Evolutionary conservation across 345 rosid genomes (phyloP).

Genomic region (Leavenworthia alabamica): DNA sequence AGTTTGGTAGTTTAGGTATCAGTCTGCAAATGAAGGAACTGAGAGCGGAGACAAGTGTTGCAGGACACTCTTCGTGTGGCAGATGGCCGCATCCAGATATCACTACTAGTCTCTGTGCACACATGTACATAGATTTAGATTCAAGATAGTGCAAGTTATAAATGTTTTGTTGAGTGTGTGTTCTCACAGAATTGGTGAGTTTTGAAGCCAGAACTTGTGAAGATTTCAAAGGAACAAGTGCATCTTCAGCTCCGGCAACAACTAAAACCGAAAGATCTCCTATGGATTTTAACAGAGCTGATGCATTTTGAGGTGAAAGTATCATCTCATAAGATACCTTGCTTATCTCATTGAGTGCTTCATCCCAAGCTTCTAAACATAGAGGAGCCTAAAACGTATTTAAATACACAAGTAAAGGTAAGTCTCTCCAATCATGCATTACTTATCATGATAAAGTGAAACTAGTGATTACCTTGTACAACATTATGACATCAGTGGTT

Average conservation of each 20-base stretch:
- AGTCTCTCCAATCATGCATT: background rate
- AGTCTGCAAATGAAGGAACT: constrained; percentile 64
- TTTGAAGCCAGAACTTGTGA: constrained; percentile 69
- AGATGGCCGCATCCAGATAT: constrained; percentile 90
- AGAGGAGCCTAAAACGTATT: constrained; percentile 56
- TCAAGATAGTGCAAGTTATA: background rate
- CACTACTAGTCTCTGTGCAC: constrained; percentile 72
- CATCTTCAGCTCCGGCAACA: constrained; percentile 70
- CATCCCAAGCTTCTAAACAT: constrained; percentile 86
- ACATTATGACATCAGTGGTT: constrained; percentile 68
- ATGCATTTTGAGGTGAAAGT: constrained; percentile 48
- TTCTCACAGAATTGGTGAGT: no score
- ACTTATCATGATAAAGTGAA: background rate
- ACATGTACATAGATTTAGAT: background rate
- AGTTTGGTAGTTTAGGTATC: constrained; percentile 33
- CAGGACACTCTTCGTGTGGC: constrained; percentile 90
- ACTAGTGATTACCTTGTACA: constrained; percentile 60
- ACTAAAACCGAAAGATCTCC: constrained; percentile 65
- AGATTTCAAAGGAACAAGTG: constrained; percentile 65
- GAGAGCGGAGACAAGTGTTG: constrained; percentile 65
- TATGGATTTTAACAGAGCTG: constrained; percentile 51
- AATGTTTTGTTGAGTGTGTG: background rate
- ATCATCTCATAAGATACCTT: constrained; percentile 70
- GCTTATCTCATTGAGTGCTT: constrained; percentile 85
- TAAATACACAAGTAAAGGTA: background rate